A percentile compares a stretch with the other conserved stretches of the same genome.
These are phyloP conservation scores for Tagetes patula DNA, from an alignment of 129 eudicot species.

Conservation along the genomic window DNA sequence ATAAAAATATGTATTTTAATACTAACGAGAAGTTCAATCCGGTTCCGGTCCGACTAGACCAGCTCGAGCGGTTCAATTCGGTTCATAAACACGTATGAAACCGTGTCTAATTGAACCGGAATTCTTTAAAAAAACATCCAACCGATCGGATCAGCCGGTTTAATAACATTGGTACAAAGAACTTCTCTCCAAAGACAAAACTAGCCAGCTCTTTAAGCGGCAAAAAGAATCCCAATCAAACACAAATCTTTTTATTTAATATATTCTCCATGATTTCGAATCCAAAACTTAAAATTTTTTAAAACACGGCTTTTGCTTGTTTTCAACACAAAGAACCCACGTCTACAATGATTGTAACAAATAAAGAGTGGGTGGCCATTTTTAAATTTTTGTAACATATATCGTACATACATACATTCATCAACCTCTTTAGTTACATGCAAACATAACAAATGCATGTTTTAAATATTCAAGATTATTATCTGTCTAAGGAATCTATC, in stretches of 20 bases:
- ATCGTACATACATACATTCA: background rate
- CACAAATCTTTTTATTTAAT: slow-evolving; percentile 24
- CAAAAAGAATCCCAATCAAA: slow-evolving; percentile 42
- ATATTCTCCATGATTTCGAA: slow-evolving; percentile 24
- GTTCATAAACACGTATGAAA: too few relatives aligned
- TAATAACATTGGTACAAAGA: background rate
- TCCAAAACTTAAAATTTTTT: slow-evolving; percentile 2
- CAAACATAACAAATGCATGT: background rate
- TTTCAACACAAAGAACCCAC: slow-evolving; percentile 46
- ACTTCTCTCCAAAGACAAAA: slow-evolving; percentile 47
- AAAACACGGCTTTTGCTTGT: slow-evolving; percentile 23
- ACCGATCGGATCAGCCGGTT: too few relatives aligned
- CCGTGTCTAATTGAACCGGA: too few relatives aligned
- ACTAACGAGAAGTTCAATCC: too few relatives aligned
- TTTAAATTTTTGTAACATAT: background rate
- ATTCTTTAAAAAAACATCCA: too few relatives aligned
- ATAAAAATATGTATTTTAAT: too few relatives aligned
- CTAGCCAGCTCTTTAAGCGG: slow-evolving; percentile 48
- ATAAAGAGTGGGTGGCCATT: slow-evolving; percentile 41
- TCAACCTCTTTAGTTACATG: background rate
- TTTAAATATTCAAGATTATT: slow-evolving; percentile 23
- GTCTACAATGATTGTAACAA: slow-evolving; percentile 32
- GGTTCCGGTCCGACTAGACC: too few relatives aligned
- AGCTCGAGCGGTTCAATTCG: too few relatives aligned
- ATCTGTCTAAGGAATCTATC: slow-evolving; percentile 27